These are phyloP conservation scores for Clitopilus passeckerianus DNA, from an alignment of 768 basidiomycete species.

Conservation along the genomic window DNA sequence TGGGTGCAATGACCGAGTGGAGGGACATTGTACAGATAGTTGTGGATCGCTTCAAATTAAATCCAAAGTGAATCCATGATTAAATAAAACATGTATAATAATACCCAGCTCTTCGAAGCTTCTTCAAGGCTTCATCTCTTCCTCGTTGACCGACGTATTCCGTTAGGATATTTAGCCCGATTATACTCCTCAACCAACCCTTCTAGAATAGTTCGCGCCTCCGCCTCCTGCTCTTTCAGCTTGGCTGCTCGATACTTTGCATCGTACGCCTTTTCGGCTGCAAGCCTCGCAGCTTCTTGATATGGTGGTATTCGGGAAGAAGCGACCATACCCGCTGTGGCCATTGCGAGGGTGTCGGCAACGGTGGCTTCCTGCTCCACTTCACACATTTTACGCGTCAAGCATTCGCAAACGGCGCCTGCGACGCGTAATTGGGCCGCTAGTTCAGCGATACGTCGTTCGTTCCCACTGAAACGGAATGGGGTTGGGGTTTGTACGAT, in stretches of 20 bases:
- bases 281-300: background rate
- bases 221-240: background rate
- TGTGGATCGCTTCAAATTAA: conserved; percentile 43
- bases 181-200: background rate
- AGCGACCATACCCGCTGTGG: background rate
- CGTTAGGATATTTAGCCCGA: background rate
- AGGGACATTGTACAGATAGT: conserved; percentile 76
- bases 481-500: background rate
- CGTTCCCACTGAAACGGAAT: background rate
- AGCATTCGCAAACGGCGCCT: background rate
- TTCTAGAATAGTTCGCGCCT: background rate
- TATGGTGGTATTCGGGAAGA: background rate
- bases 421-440: background rate
- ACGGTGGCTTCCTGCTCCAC: background rate
- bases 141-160: background rate
- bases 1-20: conserved; percentile 98
- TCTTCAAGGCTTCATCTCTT: background rate
- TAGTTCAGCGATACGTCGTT: background rate
- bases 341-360: background rate
- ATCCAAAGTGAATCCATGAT: background rate
- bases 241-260: background rate
- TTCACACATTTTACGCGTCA: background rate
- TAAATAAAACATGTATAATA: background rate
- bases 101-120: background rate
- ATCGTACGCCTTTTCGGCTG: background rate